Percentiles rank a stretch among this genome's conserved stretches.
These are phyloP conservation scores for Penicillium parvum DNA, from an alignment of 495 filamentous ascomycete genomes.

Conservation along the genomic window DNA sequence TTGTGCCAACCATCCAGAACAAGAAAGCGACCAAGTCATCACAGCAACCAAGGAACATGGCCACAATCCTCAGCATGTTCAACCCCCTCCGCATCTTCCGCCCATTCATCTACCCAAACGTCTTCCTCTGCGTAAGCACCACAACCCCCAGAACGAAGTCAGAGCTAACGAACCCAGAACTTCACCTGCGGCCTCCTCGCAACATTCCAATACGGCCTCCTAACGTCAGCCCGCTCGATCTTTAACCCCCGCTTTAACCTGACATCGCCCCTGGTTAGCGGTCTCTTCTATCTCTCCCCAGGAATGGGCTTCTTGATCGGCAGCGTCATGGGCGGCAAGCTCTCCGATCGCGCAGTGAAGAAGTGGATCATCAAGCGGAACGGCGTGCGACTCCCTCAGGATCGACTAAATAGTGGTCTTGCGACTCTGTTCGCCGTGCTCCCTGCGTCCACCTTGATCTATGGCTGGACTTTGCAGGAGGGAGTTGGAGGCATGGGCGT, in stretches of 20 bases:
- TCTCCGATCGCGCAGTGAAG: constrained; percentile 62
- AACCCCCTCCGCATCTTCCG: constrained; percentile 37
- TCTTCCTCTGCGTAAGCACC: constrained; percentile 36
- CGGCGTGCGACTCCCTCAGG: constrained; percentile 64
- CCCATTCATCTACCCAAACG: constrained; percentile 37
- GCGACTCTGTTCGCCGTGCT: constrained; percentile 57
- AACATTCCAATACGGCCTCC: constrained; percentile 66
- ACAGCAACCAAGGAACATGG: constrained; percentile 2
- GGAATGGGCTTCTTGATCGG: constrained; percentile 66
- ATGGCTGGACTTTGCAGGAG: constrained; percentile 66
- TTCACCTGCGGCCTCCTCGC: constrained; percentile 60
- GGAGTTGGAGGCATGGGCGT: constrained; percentile 60
- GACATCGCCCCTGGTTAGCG: constrained; percentile 60
- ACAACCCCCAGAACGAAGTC: background rate
- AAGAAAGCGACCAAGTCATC: constrained; percentile 1
- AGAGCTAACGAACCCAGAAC: constrained; percentile 30
- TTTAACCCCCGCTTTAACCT: constrained; percentile 71
- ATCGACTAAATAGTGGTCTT: constrained; percentile 62
- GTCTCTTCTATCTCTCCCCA: constrained; percentile 74
- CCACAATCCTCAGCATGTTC: constrained; percentile 26
- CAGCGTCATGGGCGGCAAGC: constrained; percentile 63
- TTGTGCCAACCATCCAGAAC: constrained; percentile 33
- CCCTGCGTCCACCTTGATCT: constrained; percentile 61
- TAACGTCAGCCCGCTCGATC: constrained; percentile 69
- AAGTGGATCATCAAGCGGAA: constrained; percentile 53